Evolutionary conservation across 441 rosid genomes (phyloP).

Genomic region (Biscutella auriculata): DNA sequence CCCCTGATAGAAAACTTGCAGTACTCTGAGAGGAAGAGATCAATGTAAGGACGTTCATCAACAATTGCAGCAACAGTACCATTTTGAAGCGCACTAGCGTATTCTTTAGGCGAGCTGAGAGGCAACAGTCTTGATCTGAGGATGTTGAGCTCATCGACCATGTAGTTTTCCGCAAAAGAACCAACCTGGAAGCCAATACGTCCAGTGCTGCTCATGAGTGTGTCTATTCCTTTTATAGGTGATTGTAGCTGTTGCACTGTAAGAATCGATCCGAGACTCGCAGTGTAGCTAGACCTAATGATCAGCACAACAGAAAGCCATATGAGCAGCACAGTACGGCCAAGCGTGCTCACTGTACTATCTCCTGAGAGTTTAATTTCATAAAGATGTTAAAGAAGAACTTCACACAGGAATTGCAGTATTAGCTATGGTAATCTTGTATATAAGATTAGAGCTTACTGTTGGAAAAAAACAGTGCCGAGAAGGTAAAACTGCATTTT

Average conservation of each 20-base stretch:
- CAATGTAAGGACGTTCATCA: constrained; percentile 68
- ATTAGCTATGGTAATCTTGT: no score
- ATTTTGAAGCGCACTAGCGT: constrained; percentile 43
- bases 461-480: constrained; percentile 79
- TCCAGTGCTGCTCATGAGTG: constrained; percentile 41
- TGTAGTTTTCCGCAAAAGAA: constrained; percentile 65
- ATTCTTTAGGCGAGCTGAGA: constrained; percentile 74
- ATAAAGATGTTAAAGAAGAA: constrained; percentile 6
- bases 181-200: constrained; percentile 74
- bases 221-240: constrained; percentile 72
- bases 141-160: constrained; percentile 54
- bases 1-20: constrained; percentile 70
- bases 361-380: constrained; percentile 44
- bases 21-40: constrained; percentile 61
- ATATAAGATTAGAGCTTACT: constrained; percentile 36
- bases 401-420: neutral
- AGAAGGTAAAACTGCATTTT: constrained; percentile 76
- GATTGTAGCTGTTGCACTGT: constrained; percentile 83
- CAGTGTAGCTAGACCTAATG: constrained; percentile 89
- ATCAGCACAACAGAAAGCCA: constrained; percentile 91
- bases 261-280: constrained; percentile 91
- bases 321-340: constrained; percentile 66
- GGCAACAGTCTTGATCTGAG: constrained; percentile 62
- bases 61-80: constrained; percentile 75
- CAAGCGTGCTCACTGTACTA: constrained; percentile 68